phyloP scores from a whole-genome alignment of 1,139 yeast genomes.

The Hansenula sp. region DNA sequence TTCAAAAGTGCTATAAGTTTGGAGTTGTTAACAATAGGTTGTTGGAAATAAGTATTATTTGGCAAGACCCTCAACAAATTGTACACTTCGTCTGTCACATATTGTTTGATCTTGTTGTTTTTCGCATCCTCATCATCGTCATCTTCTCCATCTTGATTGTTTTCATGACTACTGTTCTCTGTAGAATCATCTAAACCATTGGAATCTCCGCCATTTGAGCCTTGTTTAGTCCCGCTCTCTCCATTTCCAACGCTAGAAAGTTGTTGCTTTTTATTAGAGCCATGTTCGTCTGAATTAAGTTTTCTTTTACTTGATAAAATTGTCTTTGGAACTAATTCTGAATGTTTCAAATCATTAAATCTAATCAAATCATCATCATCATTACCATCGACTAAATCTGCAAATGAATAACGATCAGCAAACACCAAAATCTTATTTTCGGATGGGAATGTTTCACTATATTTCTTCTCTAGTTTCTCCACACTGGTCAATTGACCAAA shows the following conservation, averaged over 20 bases:
- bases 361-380: slow-evolving; percentile 19
- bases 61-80: slow-evolving; percentile 49
- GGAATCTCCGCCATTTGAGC: too few relatives aligned
- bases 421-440: slow-evolving; percentile 32
- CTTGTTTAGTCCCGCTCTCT: too few relatives aligned
- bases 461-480: slow-evolving; percentile 62
- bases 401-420: slow-evolving; percentile 34
- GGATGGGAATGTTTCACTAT: slow-evolving; percentile 61
- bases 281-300: slow-evolving; percentile 4
- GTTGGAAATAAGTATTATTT: slow-evolving; percentile 5
- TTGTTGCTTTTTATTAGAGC: background rate
- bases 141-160: background rate
- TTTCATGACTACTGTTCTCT: too few relatives aligned
- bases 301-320: slow-evolving; percentile 11
- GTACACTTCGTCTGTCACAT: slow-evolving; percentile 48
- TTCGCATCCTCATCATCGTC: background rate
- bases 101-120: slow-evolving; percentile 19
- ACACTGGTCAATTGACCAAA: slow-evolving; percentile 72
- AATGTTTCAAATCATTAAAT: slow-evolving; percentile 15
- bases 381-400: slow-evolving; percentile 17
- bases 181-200: too few relatives aligned
- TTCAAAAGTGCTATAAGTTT: background rate
- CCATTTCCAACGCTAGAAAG: background rate
- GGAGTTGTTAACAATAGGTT: background rate
- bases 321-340: background rate